Base-by-base conservation (phyloP, 2,329 filamentous ascomycete genomes). In the Aciculosporium take region DNA sequence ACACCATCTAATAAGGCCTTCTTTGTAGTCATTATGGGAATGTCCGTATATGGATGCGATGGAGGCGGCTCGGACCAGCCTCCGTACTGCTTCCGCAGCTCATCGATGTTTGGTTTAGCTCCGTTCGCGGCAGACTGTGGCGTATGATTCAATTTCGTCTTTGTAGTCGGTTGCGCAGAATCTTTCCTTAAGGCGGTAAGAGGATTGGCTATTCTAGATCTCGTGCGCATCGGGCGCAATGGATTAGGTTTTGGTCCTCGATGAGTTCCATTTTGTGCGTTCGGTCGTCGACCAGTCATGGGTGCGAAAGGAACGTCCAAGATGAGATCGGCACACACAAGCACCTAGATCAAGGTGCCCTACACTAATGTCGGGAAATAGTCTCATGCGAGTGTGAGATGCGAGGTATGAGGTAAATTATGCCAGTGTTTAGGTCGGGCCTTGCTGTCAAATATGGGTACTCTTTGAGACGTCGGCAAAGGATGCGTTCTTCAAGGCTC, bases 1-100 rank as follows among this genome's bases (percentile, higher is more conserved):
- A 94, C 65, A 5, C 82, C 84, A 50, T 91, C 81, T 42, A 84
- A 71, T 38, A 94, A 62, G 8, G 80, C 77, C 53, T 80, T 79
- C 61, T 93, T 94, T 6, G 85, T 93, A 6, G 87, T 84, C 48
- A 86, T 76, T 15, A 96, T 70, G 12, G 85, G 84, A 51, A 69
- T 70, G 31, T 72, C 69, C 12, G 51, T 62, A 52, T 79, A 79
- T 18, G 63, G 59, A 21, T 60, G 64, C 1, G 56, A 53, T 2
- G 67, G 64, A 2, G 69, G 63, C 23, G 71, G 64, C 35, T 69
- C 65, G 4, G 72, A 72, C 76, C 76, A 80, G 33, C 76, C 76
- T 32, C 67, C 69, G 51, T 72, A 66, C 46, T 65, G 59, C 43
- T 58, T 57, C 36, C 67, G 68, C 43, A 61, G 55, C 27, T 59